Conservation (phyloP, 1,284 basidiomycete species). For the Bjerkandera adusta region DNA sequence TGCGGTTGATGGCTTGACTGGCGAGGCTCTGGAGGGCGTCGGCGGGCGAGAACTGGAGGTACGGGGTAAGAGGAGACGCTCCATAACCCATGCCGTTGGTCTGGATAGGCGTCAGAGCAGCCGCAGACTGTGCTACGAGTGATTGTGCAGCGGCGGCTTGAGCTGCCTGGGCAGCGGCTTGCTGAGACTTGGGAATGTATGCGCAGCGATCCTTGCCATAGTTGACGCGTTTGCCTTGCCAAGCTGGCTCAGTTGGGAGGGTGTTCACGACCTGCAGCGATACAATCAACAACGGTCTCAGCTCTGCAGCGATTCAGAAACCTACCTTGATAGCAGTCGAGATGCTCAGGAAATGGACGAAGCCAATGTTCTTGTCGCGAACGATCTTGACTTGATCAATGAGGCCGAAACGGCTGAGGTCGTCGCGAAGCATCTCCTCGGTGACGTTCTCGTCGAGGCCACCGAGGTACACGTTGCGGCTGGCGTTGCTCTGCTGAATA, state of each 20-base stretch:
- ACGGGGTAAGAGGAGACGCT: constrained; percentile 53
- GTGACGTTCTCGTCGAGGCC: constrained; percentile 86
- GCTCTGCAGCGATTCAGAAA: constrained; percentile 17
- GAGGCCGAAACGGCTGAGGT: constrained; percentile 85
- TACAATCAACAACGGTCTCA: constrained; percentile 2
- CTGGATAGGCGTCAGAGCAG: constrained; percentile 35
- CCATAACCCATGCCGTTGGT: constrained; percentile 19
- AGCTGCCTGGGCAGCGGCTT: constrained; percentile 78
- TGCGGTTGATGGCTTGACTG: constrained; percentile 73
- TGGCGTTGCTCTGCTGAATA: constrained; percentile 88
- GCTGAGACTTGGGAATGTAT: constrained; percentile 89
- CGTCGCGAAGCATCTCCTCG: constrained; percentile 87
- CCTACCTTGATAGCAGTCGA: constrained; percentile 86
- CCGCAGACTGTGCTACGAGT: constrained; percentile 62
- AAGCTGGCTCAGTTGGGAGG: constrained; percentile 83
- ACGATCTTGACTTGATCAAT: constrained; percentile 99
- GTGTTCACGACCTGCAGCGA: constrained; percentile 79
- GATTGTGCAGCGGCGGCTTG: constrained; percentile 82
- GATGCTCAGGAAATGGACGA: constrained; percentile 95
- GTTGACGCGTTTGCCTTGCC: constrained; percentile 93
- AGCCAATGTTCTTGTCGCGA: constrained; percentile 95
- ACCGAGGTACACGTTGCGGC: constrained; percentile 91
- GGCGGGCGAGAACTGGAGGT: constrained; percentile 52
- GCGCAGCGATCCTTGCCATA: constrained; percentile 96
- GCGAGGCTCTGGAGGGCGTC: constrained; percentile 41